phyloP scores from a whole-genome alignment of 129 eudicot genomes.

The Escallonia herrerae region DNA sequence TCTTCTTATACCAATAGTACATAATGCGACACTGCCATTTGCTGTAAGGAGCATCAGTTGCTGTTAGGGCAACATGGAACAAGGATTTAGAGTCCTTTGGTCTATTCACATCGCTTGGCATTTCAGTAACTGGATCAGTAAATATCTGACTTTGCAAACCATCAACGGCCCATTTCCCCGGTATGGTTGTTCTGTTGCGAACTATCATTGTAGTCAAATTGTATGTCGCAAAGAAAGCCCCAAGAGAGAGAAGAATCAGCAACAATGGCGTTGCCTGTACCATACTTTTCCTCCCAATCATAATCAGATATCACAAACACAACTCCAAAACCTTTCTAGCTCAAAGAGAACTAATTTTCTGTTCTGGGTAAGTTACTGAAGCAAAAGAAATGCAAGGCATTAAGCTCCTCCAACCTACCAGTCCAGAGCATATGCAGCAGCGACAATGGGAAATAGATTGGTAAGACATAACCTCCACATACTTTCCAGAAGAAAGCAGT shows the following conservation, averaged over 20 bases:
- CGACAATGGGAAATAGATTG: too few relatives aligned
- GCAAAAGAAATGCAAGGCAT: too few relatives aligned
- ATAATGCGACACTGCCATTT: slow-evolving; percentile 79
- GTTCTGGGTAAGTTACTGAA: too few relatives aligned
- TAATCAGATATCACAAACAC: slow-evolving; percentile 5
- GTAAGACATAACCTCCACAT: too few relatives aligned
- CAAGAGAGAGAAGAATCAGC: slow-evolving; percentile 45
- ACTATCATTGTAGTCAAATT: slow-evolving; percentile 36
- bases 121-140: slow-evolving; percentile 57
- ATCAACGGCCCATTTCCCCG: slow-evolving; percentile 4
- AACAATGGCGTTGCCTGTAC: slow-evolving; percentile 31
- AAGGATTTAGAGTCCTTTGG: slow-evolving; percentile 25
- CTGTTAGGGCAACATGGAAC: slow-evolving; percentile 68
- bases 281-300: slow-evolving; percentile 39
- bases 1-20: slow-evolving; percentile 68
- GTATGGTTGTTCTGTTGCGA: slow-evolving; percentile 28
- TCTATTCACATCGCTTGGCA: slow-evolving; percentile 38
- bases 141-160: slow-evolving; percentile 4
- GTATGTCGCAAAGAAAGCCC: slow-evolving; percentile 56
- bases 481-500: too few relatives aligned
- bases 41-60: slow-evolving; percentile 76
- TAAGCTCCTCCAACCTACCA: too few relatives aligned
- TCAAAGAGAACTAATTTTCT: too few relatives aligned
- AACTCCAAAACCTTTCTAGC: too few relatives aligned
- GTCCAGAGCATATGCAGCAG: too few relatives aligned